Conservation (phyloP, 2,329 filamentous ascomycete species). For the Phyllosticta citriasiana region DNA sequence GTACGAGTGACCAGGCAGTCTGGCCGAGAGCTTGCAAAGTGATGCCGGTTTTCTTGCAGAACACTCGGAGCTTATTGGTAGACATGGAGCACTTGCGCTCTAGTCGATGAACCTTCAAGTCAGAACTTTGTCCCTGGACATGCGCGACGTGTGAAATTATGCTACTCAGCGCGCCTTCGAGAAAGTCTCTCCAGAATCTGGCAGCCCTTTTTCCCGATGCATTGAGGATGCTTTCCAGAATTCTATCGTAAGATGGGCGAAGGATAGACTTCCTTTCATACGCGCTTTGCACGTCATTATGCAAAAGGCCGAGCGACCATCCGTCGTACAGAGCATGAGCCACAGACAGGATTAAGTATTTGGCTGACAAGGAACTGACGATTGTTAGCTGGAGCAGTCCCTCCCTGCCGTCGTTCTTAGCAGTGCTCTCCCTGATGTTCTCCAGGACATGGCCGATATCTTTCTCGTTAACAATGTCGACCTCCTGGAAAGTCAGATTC, state of each 20-base stretch:
- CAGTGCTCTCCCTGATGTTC: slow-evolving; percentile 26
- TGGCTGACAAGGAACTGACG: slow-evolving; percentile 22
- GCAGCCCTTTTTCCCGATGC: slow-evolving; percentile 38
- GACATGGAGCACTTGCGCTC: slow-evolving; percentile 39
- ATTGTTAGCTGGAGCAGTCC: slow-evolving; percentile 29
- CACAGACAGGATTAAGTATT: slow-evolving; percentile 56
- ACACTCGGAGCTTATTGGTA: slow-evolving; percentile 36
- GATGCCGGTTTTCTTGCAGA: slow-evolving; percentile 58
- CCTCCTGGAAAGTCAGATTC: slow-evolving; percentile 27
- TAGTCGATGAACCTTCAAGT: slow-evolving; percentile 27
- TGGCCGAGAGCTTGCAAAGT: slow-evolving; percentile 70
- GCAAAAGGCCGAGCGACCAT: slow-evolving; percentile 67
- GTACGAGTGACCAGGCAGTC: slow-evolving; percentile 61
- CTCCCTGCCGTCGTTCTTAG: slow-evolving; percentile 4
- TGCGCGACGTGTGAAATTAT: background rate
- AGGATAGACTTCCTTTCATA: slow-evolving; percentile 41
- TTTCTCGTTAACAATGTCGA: slow-evolving; percentile 14
- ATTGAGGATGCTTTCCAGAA: slow-evolving; percentile 46
- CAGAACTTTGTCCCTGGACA: slow-evolving; percentile 10
- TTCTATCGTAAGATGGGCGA: slow-evolving; percentile 41
- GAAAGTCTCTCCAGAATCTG: slow-evolving; percentile 61
- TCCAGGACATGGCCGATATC: slow-evolving; percentile 25
- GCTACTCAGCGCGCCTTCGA: slow-evolving; percentile 39
- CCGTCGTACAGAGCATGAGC: slow-evolving; percentile 86
- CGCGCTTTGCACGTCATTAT: slow-evolving; percentile 56